These are phyloP conservation scores for Zygnema circumcarinatum DNA, from an alignment of 139 green algal genomes.

Conservation along the genomic window DNA sequence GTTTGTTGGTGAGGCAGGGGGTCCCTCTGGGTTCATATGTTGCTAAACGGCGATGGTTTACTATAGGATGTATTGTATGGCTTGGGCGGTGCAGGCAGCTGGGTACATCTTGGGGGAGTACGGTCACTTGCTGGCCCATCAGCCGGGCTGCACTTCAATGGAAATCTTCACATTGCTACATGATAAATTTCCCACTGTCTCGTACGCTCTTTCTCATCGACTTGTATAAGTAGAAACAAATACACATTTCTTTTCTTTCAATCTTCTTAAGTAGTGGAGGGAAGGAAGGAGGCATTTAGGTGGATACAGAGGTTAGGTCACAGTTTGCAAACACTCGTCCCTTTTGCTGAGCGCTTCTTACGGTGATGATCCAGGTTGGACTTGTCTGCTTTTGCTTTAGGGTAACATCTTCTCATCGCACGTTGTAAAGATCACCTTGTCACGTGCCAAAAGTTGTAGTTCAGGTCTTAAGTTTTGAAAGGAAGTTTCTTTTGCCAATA, in stretches of 20 bases:
- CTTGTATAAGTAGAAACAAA: conserved; percentile 14
- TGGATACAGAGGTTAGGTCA: background rate
- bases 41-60: too few species aligned
- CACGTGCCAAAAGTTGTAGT: too few species aligned
- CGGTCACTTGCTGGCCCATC: conserved; percentile 72
- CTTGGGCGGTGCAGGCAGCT: conserved; percentile 62
- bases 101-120: conserved; percentile 93
- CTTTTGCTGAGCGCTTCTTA: background rate
- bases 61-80: too few species aligned
- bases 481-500: too few species aligned
- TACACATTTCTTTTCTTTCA: background rate
- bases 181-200: conserved; percentile 72
- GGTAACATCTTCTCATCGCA: too few species aligned
- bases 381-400: too few species aligned
- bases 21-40: too few species aligned
- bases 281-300: background rate
- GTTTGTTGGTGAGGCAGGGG: too few species aligned
- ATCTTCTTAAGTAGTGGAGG: background rate
- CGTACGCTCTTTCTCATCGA: conserved; percentile 31
- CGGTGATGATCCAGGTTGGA: too few species aligned
- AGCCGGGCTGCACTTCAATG: conserved; percentile 45
- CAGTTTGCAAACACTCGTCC: background rate
- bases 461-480: too few species aligned
- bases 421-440: too few species aligned
- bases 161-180: conserved; percentile 86